These are phyloP conservation scores for Stephania cephalantha DNA, from an alignment of 164 flowering plant species.

Conservation along the genomic window DNA sequence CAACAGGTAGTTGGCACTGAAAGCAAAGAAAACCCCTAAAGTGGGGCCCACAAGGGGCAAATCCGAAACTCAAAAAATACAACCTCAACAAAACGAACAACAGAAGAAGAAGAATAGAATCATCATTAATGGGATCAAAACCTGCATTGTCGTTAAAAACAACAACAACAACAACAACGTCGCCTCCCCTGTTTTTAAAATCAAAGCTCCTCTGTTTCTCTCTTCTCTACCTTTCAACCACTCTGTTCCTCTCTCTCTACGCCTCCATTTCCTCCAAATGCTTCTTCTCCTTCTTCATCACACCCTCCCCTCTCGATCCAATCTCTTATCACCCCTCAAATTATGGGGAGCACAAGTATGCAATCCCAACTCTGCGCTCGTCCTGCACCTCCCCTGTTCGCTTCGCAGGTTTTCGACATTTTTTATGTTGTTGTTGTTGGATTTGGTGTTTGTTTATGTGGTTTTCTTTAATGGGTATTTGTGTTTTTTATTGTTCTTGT, in stretches of 20 bases:
- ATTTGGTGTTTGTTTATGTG: constrained; percentile 3
- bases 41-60: too few species aligned
- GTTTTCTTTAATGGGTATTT: constrained; percentile 16
- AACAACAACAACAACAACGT: too few species aligned
- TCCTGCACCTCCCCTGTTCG: constrained; percentile 68
- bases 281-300: constrained; percentile 26
- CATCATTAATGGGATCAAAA: too few species aligned
- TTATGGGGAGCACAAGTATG: constrained; percentile 84
- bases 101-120: too few species aligned
- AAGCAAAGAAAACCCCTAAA: too few species aligned
- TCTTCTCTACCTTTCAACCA: constrained; percentile 50
- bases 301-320: constrained; percentile 67
- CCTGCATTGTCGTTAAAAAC: too few species aligned
- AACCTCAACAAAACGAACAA: too few species aligned
- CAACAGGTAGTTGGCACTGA: too few species aligned
- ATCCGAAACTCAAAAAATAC: too few species aligned
- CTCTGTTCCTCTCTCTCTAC: constrained; percentile 58
- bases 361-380: constrained; percentile 60
- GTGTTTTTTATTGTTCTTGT: neutral
- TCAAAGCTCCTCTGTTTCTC: constrained; percentile 75
- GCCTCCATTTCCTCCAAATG: constrained; percentile 61
- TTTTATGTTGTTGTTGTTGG: neutral
- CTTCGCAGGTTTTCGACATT: constrained; percentile 50
- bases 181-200: constrained; percentile 51
- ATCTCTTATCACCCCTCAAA: constrained; percentile 67